Base-by-base conservation (phyloP, 1,284 basidiomycete species). In the Leccinum solheimii region DNA sequence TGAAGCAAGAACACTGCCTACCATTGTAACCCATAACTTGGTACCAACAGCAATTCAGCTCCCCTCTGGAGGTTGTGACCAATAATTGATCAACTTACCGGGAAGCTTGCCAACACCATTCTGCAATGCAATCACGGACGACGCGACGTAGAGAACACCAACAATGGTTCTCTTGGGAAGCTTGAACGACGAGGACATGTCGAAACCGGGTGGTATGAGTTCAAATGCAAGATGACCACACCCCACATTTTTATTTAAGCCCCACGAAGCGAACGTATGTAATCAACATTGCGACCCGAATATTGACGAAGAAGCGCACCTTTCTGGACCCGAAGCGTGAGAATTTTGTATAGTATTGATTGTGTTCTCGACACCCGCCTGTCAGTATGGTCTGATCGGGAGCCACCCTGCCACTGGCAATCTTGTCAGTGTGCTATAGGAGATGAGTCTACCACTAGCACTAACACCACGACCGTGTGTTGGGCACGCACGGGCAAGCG, bases 61-160 rank as follows among this genome's bases (percentile, higher is more conserved):
- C n/a, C 4, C 13, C 30, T 40, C 10, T 6, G 10, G 6, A 45
- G 38, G 30, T 50, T 36, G 56, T 6, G 21, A 50, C 10, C 21
- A n/a, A 16, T 10, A 6, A 9, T 19, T 6, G 5, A 32, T 23
- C 16, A 26, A 43, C 67, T 62, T 48, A 74, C 72, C 72, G 40
- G 72, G 72, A 56, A 73, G 69, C 58, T 66, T 75, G 2, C 74
- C 72, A 36, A 74, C 74, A 21, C 74, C 72, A 66, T 75, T 76
- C 34, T 60, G 58, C 30, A 72, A 13, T 26, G 71, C 71, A 34
- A 38, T 19, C 32, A 58, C 71, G 14, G 61, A 65, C 16, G 55
- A 68, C 3, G 53, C 63, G 43, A 23, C 13, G 16, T 43, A 62
- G 38, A 74, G 48, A 52, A 74, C 40, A 27, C 64, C 60, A 56